Evolutionary conservation across 176 grass and related monocot genomes (phyloP), one percentile per base, ranked within the genome.

Genomic region (Rhynchospora breviuscula): DNA sequence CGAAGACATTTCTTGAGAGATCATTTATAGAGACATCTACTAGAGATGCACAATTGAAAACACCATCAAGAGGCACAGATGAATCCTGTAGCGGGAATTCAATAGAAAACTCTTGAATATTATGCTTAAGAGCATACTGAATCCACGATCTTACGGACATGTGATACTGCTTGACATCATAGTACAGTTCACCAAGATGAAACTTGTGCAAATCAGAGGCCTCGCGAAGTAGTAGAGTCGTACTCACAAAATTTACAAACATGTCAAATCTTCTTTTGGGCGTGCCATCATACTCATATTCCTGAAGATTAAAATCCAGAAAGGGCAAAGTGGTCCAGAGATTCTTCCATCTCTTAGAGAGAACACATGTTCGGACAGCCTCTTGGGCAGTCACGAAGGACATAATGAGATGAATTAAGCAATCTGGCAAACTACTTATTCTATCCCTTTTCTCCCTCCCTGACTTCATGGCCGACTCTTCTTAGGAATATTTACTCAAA

Each of bases 261-360:
- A 9, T 48, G n/a, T 22, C 45, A 73, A 49, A 73, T 22, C 10
- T 64, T 23, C 8, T 10, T 11, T 22, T 12, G 33, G 35, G 35
- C 35, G 3, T 2, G 2, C 35, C 35, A 4, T 5, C 2, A 4
- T 51, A 18, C 65, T 18, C 11, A n/a, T 23, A 73, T 67, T 43
- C 19, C 6, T 6, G 0, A 31, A 73, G 15, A 19, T 73, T 4
- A 21, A 48, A 40, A 73, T 73, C 9, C 44, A 81, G 31, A 63
- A 11, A 81, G 0, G 79, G 59, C 14, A 64, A 40, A 19, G 33
- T 59, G 79, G 40, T 46, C 59, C 29, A 81, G 15, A 81, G 56
- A 18, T 81, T 63, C 33, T 44, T 58, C 78, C 58, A 81, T 63
- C 78, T 59, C 78, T 63, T 81, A 0, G 57, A 81, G 51, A 81